Conservation (phyloP, 108 stramenopile species). For the Bacterosira constricta region DNA sequence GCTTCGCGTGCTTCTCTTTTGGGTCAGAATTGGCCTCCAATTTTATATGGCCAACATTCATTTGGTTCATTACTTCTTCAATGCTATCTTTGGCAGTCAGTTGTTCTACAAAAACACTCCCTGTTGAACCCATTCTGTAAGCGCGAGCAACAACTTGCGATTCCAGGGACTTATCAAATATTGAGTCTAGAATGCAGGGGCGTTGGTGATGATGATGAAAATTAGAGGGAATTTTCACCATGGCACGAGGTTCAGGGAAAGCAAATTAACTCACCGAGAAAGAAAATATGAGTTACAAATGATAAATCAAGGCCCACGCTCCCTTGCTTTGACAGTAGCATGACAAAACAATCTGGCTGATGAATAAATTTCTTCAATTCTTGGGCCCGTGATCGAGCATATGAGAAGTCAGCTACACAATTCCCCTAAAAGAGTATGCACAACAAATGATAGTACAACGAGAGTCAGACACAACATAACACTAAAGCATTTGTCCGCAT, state of each 20-base stretch:
- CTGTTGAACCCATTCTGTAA: slow-evolving; percentile 92
- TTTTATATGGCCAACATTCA: slow-evolving; percentile 16
- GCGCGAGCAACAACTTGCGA: slow-evolving; percentile 90
- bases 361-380: slow-evolving; percentile 75
- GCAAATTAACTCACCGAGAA: slow-evolving; percentile 77
- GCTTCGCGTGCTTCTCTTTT: slow-evolving; percentile 26
- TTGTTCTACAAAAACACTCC: slow-evolving; percentile 85
- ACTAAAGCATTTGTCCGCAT: no score
- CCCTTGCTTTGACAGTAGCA: slow-evolving; percentile 91
- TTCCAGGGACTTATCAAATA: slow-evolving; percentile 80
- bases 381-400: slow-evolving; percentile 52
- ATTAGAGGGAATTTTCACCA: background rate
- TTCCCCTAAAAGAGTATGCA: slow-evolving; percentile 16
- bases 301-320: slow-evolving; percentile 92
- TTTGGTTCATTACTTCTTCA: slow-evolving; percentile 78
- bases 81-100: slow-evolving; percentile 82
- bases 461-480: no score
- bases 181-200: slow-evolving; percentile 14
- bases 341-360: slow-evolving; percentile 65
- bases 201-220: background rate
- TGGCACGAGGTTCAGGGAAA: background rate
- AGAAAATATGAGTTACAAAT: slow-evolving; percentile 94
- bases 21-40: background rate
- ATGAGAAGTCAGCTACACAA: slow-evolving; percentile 80
- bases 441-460: background rate